These are phyloP conservation scores for Candida bentonensis DNA, from an alignment of 805 yeast species.

Conservation along the genomic window DNA sequence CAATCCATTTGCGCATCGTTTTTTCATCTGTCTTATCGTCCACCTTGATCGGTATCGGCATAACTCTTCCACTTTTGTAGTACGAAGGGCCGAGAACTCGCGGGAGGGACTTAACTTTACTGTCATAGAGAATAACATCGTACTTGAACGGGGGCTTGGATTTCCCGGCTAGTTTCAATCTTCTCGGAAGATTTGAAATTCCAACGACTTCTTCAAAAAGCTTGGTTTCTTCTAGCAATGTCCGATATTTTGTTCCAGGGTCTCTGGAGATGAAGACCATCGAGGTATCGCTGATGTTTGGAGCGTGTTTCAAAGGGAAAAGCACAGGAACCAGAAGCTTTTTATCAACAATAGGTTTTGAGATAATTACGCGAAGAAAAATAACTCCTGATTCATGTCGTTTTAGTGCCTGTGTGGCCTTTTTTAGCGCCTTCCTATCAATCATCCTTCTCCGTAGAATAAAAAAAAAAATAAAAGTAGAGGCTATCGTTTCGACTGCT, in stretches of 20 bases:
- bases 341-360: background rate
- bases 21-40: background rate
- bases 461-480: too few species aligned
- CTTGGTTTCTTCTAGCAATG: background rate
- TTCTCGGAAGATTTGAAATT: background rate
- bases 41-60: background rate
- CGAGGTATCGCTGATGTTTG: background rate
- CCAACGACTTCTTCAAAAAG: background rate
- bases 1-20: background rate
- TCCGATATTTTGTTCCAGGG: background rate
- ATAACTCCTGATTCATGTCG: background rate
- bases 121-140: background rate
- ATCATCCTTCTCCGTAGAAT: too few species aligned
- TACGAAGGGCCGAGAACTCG: background rate
- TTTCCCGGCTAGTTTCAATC: background rate
- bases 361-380: background rate
- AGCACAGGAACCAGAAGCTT: background rate
- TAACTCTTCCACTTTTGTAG: background rate
- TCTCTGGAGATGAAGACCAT: background rate
- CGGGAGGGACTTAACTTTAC: background rate
- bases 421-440: too few species aligned
- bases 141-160: background rate
- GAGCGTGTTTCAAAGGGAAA: background rate
- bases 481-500: too few species aligned
- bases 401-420: background rate